phyloP scores from a whole-genome alignment of 1,139 yeast species.

The Lodderomyces theae region DNA sequence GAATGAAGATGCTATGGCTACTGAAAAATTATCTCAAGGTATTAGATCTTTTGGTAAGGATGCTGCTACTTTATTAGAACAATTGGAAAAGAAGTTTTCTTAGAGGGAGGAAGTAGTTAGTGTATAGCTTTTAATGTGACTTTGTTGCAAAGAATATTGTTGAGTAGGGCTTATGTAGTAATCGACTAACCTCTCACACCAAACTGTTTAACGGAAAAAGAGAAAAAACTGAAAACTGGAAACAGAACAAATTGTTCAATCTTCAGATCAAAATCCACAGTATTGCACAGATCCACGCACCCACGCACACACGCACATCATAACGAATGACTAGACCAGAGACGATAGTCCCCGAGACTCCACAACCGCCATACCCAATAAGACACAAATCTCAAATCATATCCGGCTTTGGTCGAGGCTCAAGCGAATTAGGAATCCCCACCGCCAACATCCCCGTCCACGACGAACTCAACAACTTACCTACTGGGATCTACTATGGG shows the following conservation, averaged over 20 bases:
- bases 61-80: conserved; percentile 76
- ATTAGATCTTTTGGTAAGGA: conserved; percentile 97
- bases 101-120: conserved; percentile 3
- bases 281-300: too few species aligned
- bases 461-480: conserved; percentile 40
- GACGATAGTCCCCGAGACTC: conserved; percentile 43
- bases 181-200: too few species aligned
- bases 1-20: conserved; percentile 98
- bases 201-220: too few species aligned
- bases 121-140: not conserved
- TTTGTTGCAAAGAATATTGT: not conserved
- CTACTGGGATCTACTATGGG: conserved; percentile 91
- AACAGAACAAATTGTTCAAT: not conserved
- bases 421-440: conserved; percentile 89
- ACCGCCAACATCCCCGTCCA: conserved; percentile 85
- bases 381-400: conserved; percentile 55
- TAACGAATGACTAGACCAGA: conserved; percentile 28
- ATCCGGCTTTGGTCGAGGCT: conserved; percentile 94
- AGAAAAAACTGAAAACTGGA: not conserved
- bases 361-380: conserved; percentile 66
- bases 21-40: conserved; percentile 97
- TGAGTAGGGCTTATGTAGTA: not conserved
- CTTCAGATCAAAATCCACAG: not conserved
- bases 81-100: conserved; percentile 68
- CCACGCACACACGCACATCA: too few species aligned